Percentiles rank a stretch among this genome's conserved stretches.
phyloP scores from a whole-genome alignment of 31 red algal genomes.

The Bonnemaisonia californica region DNA sequence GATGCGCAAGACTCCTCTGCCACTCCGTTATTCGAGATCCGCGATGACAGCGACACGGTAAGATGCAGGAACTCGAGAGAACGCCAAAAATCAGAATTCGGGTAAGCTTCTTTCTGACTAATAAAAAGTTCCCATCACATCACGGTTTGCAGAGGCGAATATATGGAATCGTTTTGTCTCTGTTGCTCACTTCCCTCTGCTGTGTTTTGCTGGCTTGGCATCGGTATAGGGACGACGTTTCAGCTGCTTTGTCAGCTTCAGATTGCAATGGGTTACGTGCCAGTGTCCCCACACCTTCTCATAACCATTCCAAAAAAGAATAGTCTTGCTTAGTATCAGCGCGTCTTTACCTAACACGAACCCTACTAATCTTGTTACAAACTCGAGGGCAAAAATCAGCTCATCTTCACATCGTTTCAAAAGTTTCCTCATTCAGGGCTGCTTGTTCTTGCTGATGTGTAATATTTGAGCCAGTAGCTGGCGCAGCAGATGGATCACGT shows the following conservation, averaged over 20 bases:
- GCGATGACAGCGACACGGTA: background rate
- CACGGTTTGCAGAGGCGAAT: background rate
- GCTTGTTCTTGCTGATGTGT: constrained; percentile 84
- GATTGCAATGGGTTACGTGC: background rate
- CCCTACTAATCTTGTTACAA: too few species aligned
- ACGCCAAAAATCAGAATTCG: constrained; percentile 4
- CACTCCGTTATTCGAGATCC: background rate
- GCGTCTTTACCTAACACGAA: too few species aligned
- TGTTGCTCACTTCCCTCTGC: constrained; percentile 19
- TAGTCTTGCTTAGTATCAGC: too few species aligned
- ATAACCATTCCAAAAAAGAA: background rate
- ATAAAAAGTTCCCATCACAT: background rate
- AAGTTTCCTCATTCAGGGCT: constrained; percentile 72
- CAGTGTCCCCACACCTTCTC: background rate
- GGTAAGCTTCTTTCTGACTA: constrained; percentile 18
- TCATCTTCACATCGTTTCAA: too few species aligned
- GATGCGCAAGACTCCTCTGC: background rate
- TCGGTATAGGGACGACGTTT: constrained; percentile 27
- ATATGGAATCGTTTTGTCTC: constrained; percentile 1
- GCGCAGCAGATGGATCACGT: constrained; percentile 85
- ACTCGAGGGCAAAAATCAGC: background rate
- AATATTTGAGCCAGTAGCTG: constrained; percentile 85
- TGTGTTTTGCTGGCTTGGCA: constrained; percentile 17
- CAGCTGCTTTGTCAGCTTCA: background rate
- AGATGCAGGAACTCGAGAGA: background rate